Evolutionary conservation across 2,329 filamentous ascomycete genomes (phyloP).

Genomic region (Penicillium sp.): DNA sequence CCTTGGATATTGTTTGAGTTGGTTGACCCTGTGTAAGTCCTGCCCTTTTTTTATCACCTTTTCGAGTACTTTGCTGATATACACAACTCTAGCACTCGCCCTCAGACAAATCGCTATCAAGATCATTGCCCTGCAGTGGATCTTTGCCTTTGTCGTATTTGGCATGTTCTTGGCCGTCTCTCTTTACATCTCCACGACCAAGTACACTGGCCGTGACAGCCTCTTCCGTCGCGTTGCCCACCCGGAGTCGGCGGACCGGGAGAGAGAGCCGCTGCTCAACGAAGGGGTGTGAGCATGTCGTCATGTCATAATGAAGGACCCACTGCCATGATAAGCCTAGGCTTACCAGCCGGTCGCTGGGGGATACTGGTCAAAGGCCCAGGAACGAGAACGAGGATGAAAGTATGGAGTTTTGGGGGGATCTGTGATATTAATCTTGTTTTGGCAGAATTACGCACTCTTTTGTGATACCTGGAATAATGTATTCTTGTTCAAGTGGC

Average conservation of each 20-base stretch:
- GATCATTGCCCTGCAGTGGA: constrained; percentile 76
- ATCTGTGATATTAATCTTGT: not conserved
- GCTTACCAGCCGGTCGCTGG: not conserved
- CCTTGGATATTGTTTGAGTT: constrained; percentile 68
- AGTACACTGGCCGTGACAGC: constrained; percentile 30
- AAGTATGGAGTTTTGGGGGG: not conserved
- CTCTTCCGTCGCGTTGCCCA: constrained; percentile 28
- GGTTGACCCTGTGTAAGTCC: constrained; percentile 58
- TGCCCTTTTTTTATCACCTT: not conserved
- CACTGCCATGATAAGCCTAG: not conserved
- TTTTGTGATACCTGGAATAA: not conserved
- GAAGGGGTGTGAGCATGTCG: constrained; percentile 20
- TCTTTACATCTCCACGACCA: constrained; percentile 36
- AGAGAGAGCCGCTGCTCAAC: constrained; percentile 47
- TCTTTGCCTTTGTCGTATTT: constrained; percentile 81
- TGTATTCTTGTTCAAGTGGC: not conserved
- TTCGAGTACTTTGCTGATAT: not conserved
- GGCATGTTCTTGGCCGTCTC: constrained; percentile 62
- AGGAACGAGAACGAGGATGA: not conserved
- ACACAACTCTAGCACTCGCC: constrained; percentile 49
- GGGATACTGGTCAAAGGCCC: not conserved
- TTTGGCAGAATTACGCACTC: not conserved
- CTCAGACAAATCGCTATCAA: constrained; percentile 67
- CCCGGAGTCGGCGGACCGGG: constrained; percentile 41
- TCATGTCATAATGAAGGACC: not conserved